Evolutionary conservation across 179 eudicot species (phyloP).

Genomic region (Actinidia polygama): DNA sequence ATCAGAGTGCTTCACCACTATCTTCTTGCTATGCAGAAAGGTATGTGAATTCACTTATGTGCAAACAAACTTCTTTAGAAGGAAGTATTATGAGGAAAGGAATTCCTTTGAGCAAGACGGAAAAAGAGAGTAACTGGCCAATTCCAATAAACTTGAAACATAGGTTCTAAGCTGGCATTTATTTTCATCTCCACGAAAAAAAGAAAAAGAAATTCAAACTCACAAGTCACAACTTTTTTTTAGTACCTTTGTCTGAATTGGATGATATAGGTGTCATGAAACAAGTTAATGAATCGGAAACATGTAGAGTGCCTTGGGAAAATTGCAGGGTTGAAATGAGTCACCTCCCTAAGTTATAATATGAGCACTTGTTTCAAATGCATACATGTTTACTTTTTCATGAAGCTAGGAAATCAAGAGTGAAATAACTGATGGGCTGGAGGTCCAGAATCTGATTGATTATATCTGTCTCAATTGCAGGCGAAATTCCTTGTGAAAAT

Average conservation of each 20-base stretch:
- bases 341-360: neutral
- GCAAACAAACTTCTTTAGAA: neutral
- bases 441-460: constrained; percentile 14
- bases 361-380: neutral
- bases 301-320: neutral
- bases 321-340: neutral
- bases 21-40: constrained; percentile 94
- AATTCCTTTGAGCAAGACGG: neutral
- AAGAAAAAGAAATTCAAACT: neutral
- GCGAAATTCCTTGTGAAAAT: constrained; percentile 86
- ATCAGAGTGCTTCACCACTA: constrained; percentile 90
- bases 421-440: neutral
- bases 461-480: constrained; percentile 38
- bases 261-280: neutral
- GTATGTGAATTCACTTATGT: constrained; percentile 30
- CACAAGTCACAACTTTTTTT: neutral
- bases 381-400: neutral
- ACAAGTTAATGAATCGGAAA: neutral
- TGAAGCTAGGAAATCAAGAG: neutral
- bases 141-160: neutral
- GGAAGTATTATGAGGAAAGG: neutral
- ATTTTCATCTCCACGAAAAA: neutral
- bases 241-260: neutral
- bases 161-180: neutral
- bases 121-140: neutral